phyloP scores from a whole-genome alignment of 768 basidiomycete genomes.

The Hypsizygus marmoreus region DNA sequence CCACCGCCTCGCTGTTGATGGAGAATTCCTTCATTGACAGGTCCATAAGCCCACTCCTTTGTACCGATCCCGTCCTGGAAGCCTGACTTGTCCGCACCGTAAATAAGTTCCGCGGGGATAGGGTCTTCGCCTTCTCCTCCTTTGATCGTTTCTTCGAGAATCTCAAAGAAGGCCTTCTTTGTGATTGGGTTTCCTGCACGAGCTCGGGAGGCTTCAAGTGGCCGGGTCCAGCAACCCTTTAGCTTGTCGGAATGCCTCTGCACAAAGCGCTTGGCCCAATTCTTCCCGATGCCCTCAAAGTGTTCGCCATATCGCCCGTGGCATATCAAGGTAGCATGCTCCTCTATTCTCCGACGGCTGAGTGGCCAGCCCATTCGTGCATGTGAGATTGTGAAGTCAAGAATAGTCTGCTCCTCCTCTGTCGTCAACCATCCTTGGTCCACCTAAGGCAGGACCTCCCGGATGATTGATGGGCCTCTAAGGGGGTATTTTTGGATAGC shows the following conservation, averaged over 20 bases:
- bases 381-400: constrained; percentile 1
- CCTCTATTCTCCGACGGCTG: not conserved
- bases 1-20: constrained; percentile 6
- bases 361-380: constrained; percentile 5
- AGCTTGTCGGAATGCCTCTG: constrained; percentile 17
- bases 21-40: too few species aligned
- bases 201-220: constrained; percentile 32
- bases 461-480: too few species aligned
- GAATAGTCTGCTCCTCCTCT: constrained; percentile 2
- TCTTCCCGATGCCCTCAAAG: constrained; percentile 7
- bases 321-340: constrained; percentile 1
- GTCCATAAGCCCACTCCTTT: constrained; percentile 7
- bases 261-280: constrained; percentile 7
- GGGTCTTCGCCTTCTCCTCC: constrained; percentile 16
- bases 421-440: constrained; percentile 3
- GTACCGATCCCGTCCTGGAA: constrained; percentile 20
- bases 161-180: constrained; percentile 33
- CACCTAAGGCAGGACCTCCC: too few species aligned
- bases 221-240: constrained; percentile 30
- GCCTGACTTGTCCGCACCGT: constrained; percentile 37
- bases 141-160: constrained; percentile 28
- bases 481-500: too few species aligned
- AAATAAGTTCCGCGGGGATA: constrained; percentile 16
- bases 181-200: constrained; percentile 28
- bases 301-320: not conserved